Conservation (phyloP, 148 eudicot genomes). For the Dianthus caryophyllus region DNA sequence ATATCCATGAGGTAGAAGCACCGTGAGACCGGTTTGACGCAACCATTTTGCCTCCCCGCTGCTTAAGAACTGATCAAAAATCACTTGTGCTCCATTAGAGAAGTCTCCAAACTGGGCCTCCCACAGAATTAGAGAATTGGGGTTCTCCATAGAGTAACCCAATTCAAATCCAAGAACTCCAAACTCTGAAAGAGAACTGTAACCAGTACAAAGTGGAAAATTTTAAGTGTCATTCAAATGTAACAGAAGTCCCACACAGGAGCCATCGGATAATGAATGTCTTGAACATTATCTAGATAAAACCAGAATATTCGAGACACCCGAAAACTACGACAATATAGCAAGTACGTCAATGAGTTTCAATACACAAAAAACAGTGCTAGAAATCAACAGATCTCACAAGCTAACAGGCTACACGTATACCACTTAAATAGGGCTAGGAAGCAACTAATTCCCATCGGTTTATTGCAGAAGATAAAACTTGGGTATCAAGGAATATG, state of each 20-base stretch:
- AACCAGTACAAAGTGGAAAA: slow-evolving; percentile 5
- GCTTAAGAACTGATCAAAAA: slow-evolving; percentile 92
- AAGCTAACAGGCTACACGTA: too few species aligned
- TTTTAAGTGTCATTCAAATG: background rate
- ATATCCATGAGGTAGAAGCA: slow-evolving; percentile 94
- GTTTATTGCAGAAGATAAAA: too few species aligned
- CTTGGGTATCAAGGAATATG: too few species aligned
- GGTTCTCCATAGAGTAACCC: slow-evolving; percentile 98
- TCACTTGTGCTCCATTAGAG: slow-evolving; percentile 93
- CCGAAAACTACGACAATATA: too few species aligned
- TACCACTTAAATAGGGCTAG: too few species aligned
- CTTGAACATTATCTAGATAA: too few species aligned
- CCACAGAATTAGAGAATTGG: slow-evolving; percentile 91
- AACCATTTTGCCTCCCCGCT: slow-evolving; percentile 96
- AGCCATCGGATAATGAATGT: background rate
- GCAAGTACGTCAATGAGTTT: too few species aligned
- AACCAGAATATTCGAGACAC: too few species aligned
- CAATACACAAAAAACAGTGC: too few species aligned
- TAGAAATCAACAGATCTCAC: too few species aligned
- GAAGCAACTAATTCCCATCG: too few species aligned
- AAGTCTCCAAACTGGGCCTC: slow-evolving; percentile 99
- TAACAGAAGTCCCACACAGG: background rate
- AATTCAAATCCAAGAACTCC: slow-evolving; percentile 96
- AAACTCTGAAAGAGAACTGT: slow-evolving; percentile 96
- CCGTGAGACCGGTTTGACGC: slow-evolving; percentile 83